A percentile compares a stretch with the other conserved stretches of the same genome.
Conservation (phyloP, 306 rosid genomes). For the Ammopiptanthus mongolicus region DNA sequence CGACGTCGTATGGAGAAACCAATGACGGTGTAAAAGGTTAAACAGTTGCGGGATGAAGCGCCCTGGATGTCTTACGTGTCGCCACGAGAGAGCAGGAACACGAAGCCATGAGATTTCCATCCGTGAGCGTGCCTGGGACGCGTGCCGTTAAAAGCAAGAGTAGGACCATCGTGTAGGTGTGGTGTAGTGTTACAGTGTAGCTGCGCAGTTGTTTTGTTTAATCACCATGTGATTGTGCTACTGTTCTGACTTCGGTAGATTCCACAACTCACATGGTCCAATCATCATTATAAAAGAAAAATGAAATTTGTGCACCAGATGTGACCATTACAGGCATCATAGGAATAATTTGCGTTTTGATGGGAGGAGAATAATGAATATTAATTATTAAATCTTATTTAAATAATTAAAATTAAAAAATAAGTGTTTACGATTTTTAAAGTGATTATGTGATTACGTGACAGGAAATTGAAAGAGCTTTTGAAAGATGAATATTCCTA, state of each 20-base stretch:
- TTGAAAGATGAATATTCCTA: too few species aligned
- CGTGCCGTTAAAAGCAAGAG: not conserved
- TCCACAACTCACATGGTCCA: not conserved
- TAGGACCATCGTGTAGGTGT: not conserved
- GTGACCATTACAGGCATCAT: too few species aligned
- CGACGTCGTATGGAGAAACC: slow-evolving; percentile 13
- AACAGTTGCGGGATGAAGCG: not conserved
- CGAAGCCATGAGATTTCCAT: not conserved
- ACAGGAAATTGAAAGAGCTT: too few species aligned
- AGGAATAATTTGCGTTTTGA: too few species aligned
- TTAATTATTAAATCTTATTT: too few species aligned
- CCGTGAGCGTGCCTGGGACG: not conserved
- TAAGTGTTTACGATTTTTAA: too few species aligned
- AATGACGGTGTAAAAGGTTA: not conserved
- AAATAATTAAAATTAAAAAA: too few species aligned
- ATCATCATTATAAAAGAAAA: too few species aligned
- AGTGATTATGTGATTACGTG: too few species aligned
- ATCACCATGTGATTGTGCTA: too few species aligned
- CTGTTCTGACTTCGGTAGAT: not conserved
- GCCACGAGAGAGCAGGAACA: not conserved
- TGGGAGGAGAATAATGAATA: too few species aligned
- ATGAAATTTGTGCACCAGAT: too few species aligned
- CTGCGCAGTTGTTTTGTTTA: not conserved
- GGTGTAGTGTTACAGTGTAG: not conserved
- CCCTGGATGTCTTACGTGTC: not conserved